Conservation (phyloP, 1,284 basidiomycete genomes). For the Athelia psychrophila region DNA sequence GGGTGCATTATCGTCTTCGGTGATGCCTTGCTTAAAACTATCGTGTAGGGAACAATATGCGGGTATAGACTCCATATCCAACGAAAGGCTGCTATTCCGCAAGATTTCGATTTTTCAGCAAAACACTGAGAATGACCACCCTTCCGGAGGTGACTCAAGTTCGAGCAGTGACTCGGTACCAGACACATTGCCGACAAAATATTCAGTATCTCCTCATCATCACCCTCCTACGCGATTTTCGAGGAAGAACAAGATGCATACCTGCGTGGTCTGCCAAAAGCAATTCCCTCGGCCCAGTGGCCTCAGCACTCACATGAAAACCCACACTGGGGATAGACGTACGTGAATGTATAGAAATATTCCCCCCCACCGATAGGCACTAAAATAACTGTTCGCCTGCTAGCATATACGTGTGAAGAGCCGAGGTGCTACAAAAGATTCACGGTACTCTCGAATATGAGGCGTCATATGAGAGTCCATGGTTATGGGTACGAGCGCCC, state of each 20-base stretch:
- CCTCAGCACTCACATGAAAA: conserved; percentile 64
- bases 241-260: conserved; percentile 53
- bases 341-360: conserved; percentile 17
- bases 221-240: background rate
- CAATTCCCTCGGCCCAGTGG: conserved; percentile 62
- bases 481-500: conserved; percentile 27
- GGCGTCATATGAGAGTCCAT: conserved; percentile 55
- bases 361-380: background rate
- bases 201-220: background rate
- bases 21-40: no score
- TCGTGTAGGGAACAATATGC: no score
- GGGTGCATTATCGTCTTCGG: no score
- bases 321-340: conserved; percentile 65
- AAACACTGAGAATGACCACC: background rate
- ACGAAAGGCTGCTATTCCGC: no score
- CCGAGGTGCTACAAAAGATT: conserved; percentile 50
- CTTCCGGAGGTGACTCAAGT: background rate
- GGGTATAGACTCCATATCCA: no score
- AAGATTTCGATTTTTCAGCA: no score
- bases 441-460: conserved; percentile 61
- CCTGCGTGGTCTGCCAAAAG: conserved; percentile 53
- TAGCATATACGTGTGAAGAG: conserved; percentile 51
- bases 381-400: conserved; percentile 5
- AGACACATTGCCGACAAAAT: background rate
- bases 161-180: background rate